phyloP scores from a whole-genome alignment of 2,329 filamentous ascomycete genomes.

The Fusarium palustre region DNA sequence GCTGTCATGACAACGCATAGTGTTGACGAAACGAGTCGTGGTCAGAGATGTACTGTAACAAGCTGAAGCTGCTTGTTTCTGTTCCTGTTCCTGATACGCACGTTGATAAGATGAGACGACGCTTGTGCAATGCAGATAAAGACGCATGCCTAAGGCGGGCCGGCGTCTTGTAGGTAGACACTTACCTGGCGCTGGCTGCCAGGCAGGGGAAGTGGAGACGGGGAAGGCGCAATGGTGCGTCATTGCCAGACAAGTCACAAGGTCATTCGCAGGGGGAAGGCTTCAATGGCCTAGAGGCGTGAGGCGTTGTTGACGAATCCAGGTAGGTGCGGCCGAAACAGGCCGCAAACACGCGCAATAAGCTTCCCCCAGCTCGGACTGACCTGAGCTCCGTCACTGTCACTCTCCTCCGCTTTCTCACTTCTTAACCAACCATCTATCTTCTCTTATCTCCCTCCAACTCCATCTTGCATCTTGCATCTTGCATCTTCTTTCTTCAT shows the following conservation, averaged over 20 bases:
- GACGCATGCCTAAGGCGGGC: slow-evolving; percentile 47
- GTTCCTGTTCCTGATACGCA: slow-evolving; percentile 31
- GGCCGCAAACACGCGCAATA: slow-evolving; percentile 46
- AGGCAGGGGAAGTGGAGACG: slow-evolving; percentile 44
- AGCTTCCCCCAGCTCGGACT: slow-evolving; percentile 38
- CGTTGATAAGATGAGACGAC: slow-evolving; percentile 34
- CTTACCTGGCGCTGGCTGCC: slow-evolving; percentile 39
- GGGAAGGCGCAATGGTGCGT: slow-evolving; percentile 44
- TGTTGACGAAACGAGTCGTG: slow-evolving; percentile 8
- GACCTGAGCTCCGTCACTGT: slow-evolving; percentile 43
- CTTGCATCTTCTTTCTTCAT: slow-evolving; percentile 36
- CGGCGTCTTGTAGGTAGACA: slow-evolving; percentile 21
- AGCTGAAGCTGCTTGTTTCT: slow-evolving; percentile 30
- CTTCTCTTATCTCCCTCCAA: slow-evolving; percentile 44
- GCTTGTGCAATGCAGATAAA: slow-evolving; percentile 23
- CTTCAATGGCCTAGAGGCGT: slow-evolving; percentile 25
- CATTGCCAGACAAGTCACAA: slow-evolving; percentile 47
- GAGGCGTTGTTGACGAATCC: slow-evolving; percentile 38
- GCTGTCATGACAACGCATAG: slow-evolving; percentile 29
- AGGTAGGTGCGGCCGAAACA: slow-evolving; percentile 45
- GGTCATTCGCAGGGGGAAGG: slow-evolving; percentile 35
- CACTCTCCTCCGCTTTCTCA: slow-evolving; percentile 40
- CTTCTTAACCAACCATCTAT: slow-evolving; percentile 38
- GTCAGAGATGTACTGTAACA: slow-evolving; percentile 1
- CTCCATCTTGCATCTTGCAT: slow-evolving; percentile 40